These are phyloP conservation scores for Pisolithus albus DNA, from an alignment of 768 basidiomycete species.

Conservation along the genomic window DNA sequence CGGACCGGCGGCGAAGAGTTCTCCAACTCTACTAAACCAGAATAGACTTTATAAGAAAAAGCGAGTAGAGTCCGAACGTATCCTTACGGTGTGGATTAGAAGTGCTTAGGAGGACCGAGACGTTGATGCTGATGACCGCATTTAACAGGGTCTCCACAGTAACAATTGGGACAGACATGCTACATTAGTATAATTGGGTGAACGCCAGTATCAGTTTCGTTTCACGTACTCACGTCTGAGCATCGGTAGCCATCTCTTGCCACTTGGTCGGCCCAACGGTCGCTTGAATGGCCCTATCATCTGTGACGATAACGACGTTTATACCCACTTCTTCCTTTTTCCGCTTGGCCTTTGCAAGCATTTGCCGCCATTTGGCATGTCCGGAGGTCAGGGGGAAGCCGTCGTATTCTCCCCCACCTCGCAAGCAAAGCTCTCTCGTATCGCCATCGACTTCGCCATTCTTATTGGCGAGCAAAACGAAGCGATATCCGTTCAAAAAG, in stretches of 20 bases:
- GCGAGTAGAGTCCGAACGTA: background rate
- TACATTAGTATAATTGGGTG: conserved; percentile 16
- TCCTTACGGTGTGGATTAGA: conserved; percentile 16
- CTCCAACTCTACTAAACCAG: conserved; percentile 2
- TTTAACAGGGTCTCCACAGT: conserved; percentile 44
- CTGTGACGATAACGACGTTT: conserved; percentile 47
- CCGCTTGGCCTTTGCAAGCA: conserved; percentile 45
- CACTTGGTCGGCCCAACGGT: conserved; percentile 51
- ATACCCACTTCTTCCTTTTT: conserved; percentile 39
- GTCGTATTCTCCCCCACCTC: conserved; percentile 59
- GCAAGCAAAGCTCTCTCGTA: conserved; percentile 46
- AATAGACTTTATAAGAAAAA: background rate
- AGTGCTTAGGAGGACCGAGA: conserved; percentile 24
- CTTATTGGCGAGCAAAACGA: conserved; percentile 56
- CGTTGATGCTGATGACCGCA: conserved; percentile 37
- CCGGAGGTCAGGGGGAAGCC: conserved; percentile 49
- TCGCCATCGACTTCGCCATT: conserved; percentile 42
- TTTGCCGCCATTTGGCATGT: conserved; percentile 42
- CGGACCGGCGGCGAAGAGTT: conserved; percentile 38
- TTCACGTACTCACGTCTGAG: conserved; percentile 37
- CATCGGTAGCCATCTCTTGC: conserved; percentile 46
- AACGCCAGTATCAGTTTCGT: background rate
- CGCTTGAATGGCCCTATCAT: conserved; percentile 38
- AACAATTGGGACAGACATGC: conserved; percentile 39
- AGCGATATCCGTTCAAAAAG: conserved; percentile 47